Percentiles rank a stretch among this genome's conserved stretches.
Evolutionary conservation across 2,329 filamentous ascomycete genomes (phyloP).

Genomic region (Sclerotinia sclerotiorum): DNA sequence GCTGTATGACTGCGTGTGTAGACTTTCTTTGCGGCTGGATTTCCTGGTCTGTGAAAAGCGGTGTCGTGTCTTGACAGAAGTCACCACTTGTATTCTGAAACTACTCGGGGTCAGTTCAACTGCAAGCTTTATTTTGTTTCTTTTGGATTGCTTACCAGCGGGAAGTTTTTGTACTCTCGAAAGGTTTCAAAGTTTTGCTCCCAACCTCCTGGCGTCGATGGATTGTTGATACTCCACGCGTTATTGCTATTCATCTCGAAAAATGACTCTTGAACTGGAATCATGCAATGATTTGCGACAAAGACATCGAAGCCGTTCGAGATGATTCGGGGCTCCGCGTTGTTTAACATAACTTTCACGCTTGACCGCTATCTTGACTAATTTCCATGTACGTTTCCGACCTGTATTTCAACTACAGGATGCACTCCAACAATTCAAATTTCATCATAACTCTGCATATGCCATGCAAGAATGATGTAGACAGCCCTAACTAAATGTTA

Average conservation of each 20-base stretch:
- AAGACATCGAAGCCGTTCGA: slow-evolving; percentile 37
- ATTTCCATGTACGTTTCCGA: slow-evolving; percentile 33
- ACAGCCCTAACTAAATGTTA: slow-evolving; percentile 12
- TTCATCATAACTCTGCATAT: slow-evolving; percentile 25
- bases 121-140: not conserved
- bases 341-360: slow-evolving; percentile 38
- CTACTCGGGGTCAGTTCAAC: slow-evolving; percentile 29
- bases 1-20: slow-evolving; percentile 24
- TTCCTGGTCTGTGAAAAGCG: slow-evolving; percentile 14
- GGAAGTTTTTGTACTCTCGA: slow-evolving; percentile 30
- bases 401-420: slow-evolving; percentile 29
- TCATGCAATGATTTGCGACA: slow-evolving; percentile 32
- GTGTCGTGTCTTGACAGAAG: slow-evolving; percentile 30
- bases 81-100: slow-evolving; percentile 28
- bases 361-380: slow-evolving; percentile 36
- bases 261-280: slow-evolving; percentile 34
- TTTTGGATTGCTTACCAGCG: slow-evolving; percentile 26
- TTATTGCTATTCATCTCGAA: slow-evolving; percentile 39
- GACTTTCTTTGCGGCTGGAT: slow-evolving; percentile 22
- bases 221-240: slow-evolving; percentile 35
- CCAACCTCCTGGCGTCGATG: slow-evolving; percentile 29
- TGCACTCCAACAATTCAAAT: slow-evolving; percentile 30
- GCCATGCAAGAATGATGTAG: slow-evolving; percentile 30
- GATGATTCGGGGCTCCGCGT: slow-evolving; percentile 36
- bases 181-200: slow-evolving; percentile 34